Percentiles rank a stretch among this genome's conserved stretches.
Evolutionary conservation across 2,329 filamentous ascomycete species (phyloP).

Genomic region (Alternaria alternata): DNA sequence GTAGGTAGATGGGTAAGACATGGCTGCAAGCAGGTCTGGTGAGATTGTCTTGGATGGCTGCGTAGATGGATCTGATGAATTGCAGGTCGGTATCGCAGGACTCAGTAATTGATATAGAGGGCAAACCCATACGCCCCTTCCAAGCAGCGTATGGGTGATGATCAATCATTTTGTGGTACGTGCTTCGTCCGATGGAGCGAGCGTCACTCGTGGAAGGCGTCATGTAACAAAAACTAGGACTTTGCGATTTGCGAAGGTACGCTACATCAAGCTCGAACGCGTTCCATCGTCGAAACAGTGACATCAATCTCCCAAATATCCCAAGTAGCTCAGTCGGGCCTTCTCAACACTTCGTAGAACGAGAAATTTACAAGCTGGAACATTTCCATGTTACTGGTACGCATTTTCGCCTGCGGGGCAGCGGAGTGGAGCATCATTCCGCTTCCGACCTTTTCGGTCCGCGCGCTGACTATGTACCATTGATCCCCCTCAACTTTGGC

Average conservation of each 20-base stretch:
- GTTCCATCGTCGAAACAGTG: neutral
- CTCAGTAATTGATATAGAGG: neutral
- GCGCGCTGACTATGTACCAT: neutral
- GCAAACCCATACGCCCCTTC: too few species aligned
- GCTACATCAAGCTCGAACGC: neutral
- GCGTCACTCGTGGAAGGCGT: neutral
- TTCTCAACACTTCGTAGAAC: neutral
- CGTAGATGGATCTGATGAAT: neutral
- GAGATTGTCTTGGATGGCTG: neutral
- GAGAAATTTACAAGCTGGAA: neutral
- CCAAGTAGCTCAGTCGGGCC: neutral
- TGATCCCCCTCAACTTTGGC: neutral
- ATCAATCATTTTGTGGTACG: neutral
- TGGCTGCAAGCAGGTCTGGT: neutral
- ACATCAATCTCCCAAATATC: neutral
- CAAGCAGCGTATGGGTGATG: neutral
- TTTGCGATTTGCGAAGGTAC: neutral
- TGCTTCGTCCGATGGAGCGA: neutral
- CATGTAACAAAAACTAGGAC: neutral
- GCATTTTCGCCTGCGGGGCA: neutral
- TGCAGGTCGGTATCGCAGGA: neutral
- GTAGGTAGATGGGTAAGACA: slow-evolving; percentile 26
- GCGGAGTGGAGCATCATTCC: neutral
- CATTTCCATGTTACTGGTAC: neutral
- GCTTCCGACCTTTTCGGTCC: neutral